Base-by-base conservation (phyloP, 2,329 filamentous ascomycete species). In the Aureobasidium uvarum region DNA sequence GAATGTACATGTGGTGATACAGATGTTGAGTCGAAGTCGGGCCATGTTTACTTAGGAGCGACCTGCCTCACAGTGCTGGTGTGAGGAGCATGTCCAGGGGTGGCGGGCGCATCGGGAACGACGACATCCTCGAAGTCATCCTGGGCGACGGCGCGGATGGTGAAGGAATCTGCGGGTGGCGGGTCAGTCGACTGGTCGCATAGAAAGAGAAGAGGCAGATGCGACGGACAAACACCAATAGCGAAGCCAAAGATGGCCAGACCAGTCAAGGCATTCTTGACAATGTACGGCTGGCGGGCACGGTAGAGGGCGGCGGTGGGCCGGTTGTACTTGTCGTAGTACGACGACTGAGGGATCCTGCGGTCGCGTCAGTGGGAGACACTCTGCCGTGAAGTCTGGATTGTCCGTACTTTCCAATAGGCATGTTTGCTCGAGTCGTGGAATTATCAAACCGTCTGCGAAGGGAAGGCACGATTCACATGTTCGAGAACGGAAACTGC, bases 61-160 rank as follows among this genome's bases (percentile, higher is more conserved):
- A 36, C 52, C 36, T 64, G 50, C 28, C 41, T 62, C 28, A 52
- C 62, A 1, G 64, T 67, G 64, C 69, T 68, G n/a, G 68, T 68
- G 58, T 71, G 65, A 31, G 70, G 70, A 20, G 70, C 68, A 33
- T 79, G 75, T 45, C 79, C 73, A n/a, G 80, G 77, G 67, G 83
- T 79, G 58, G 79, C 77, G 55, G 91, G 89, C 62, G 84, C 81
- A 75, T 91, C 90, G 33, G 95, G 95, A 43, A 98, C 89, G 75
- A 92, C 88, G 72, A 98, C 93, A 75, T 99, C 95, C 66, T 93
- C 91, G 80, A 99, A 99, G 70, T 97, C 91, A 77, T 98, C 95
- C 79, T 98, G 95, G 50, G 94, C 92, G 74, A 99, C 90, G 64
- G 91, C 92, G 70, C 83, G 85, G 75, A 99, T 89, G 48, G 88